These are phyloP conservation scores for Acanthamoeba sp. DNA, from an alignment of 208 protist genomes.

Conservation along the genomic window DNA sequence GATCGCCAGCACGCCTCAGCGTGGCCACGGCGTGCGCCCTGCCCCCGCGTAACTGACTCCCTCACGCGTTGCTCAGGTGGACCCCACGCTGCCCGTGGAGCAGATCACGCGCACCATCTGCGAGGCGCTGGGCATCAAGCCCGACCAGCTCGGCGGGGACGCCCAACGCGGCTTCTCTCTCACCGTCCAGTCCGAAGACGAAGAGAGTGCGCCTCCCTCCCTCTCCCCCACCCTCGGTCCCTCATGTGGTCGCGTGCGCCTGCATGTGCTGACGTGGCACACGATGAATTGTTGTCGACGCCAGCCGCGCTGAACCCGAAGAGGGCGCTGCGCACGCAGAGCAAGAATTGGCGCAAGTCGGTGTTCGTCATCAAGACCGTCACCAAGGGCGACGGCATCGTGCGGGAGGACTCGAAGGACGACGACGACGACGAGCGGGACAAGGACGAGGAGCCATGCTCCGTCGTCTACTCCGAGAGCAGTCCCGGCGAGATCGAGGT, in stretches of 20 bases:
- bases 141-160: constrained; percentile 10
- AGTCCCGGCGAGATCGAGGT: constrained; percentile 13
- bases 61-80: background rate
- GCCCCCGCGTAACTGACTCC: background rate
- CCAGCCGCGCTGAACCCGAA: constrained; percentile 37
- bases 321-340: constrained; percentile 37
- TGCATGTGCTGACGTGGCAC: background rate
- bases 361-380: constrained; percentile 20
- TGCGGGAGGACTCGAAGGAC: background rate
- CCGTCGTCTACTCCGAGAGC: constrained; percentile 10
- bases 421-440: background rate
- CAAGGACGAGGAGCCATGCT: background rate
- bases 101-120: constrained; percentile 17
- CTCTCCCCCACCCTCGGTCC: too few species aligned
- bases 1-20: background rate
- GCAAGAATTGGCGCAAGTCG: constrained; percentile 45
- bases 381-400: constrained; percentile 34
- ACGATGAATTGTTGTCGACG: background rate
- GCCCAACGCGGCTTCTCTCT: background rate
- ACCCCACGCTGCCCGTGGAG: background rate
- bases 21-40: background rate
- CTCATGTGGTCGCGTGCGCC: background rate
- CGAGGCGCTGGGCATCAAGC: constrained; percentile 11
- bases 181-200: background rate
- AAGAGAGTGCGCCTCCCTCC: constrained; percentile 41